phyloP scores from a whole-genome alignment of 169 alveolate species.

The Perkinsus marinus region DNA sequence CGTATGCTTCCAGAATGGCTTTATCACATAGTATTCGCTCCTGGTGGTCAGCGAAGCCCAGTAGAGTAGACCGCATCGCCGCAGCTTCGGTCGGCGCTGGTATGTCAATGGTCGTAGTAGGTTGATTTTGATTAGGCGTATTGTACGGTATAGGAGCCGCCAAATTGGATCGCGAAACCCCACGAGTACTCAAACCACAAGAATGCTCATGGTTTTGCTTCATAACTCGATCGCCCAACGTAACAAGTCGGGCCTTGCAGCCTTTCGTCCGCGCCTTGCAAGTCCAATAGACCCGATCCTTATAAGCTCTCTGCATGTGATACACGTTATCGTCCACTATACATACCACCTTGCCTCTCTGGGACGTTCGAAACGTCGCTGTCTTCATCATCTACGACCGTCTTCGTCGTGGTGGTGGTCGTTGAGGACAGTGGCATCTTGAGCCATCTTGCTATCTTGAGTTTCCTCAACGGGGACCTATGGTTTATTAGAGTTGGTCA shows the following conservation, averaged over 20 bases:
- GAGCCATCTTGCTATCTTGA: neutral
- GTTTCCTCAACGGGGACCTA: no score
- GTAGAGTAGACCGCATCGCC: neutral
- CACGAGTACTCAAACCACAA: neutral
- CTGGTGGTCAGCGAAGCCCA: neutral
- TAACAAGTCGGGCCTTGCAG: neutral
- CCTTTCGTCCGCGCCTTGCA: neutral
- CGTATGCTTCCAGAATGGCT: neutral
- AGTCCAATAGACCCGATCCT: neutral
- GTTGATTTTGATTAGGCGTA: neutral
- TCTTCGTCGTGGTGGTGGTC: no score
- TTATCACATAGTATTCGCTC: neutral
- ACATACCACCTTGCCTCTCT: neutral
- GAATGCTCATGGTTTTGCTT: neutral
- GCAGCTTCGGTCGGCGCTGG: neutral
- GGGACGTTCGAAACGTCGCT: neutral
- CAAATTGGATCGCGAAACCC: neutral
- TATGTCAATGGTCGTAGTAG: neutral
- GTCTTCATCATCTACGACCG: neutral
- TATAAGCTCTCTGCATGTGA: neutral
- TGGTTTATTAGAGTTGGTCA: no score
- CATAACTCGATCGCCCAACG: neutral
- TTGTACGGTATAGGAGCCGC: neutral
- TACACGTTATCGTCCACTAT: neutral
- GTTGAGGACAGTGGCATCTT: no score